Evolutionary conservation across 1,284 basidiomycete genomes (phyloP), one percentile per base, ranked within the genome.

Genomic region (Fomitiporia mediterranea): DNA sequence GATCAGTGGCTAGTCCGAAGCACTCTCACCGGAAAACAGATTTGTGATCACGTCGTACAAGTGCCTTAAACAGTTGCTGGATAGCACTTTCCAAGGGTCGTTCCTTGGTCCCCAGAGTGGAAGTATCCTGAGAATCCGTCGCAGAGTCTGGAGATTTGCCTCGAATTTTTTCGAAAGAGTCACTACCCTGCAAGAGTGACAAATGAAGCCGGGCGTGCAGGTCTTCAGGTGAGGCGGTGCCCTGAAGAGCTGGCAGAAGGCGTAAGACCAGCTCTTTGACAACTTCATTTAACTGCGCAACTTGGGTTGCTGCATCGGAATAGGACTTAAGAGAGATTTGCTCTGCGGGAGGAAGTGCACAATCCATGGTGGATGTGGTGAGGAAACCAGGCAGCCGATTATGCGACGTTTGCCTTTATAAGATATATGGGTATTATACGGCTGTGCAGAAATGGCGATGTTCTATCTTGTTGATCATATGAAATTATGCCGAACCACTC

Each of bases 1-100:
- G 2, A 37, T 37, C 11, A 37, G 17, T n/a, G n/a, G n/a, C n/a
- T n/a, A n/a, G n/a, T n/a, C n/a, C n/a, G n/a, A n/a, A n/a, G n/a
- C n/a, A n/a, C 19, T 2, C 55, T 27, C 27, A 56, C 55, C 47
- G 43, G n/a, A 23, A n/a, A 19, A 56, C 48, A 32, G 32, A 19
- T 27, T 56, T 35, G 8, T 34, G 4, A 17, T 56, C 49, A 27
- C 48, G 47, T 27, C 34, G 46, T 15, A 56, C 55, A 15, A 56
- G 50, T 6, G 47, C 55, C 19, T 39, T 35, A 28, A 37, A 50
- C 9, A 56, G 38, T 11, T 21, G 27, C n/a, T 30, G 39, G 15
- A 43, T 19, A 23, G 55, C 55, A 34, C 47, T 48, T 19, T 48
- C 44, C 21, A 44, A 48, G 44, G 11, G 25, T 2, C 13, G 25